A percentile compares a stretch with the other conserved stretches of the same genome.
phyloP scores from a whole-genome alignment of 257 asterid genomes.

The Prunella vulgaris region DNA sequence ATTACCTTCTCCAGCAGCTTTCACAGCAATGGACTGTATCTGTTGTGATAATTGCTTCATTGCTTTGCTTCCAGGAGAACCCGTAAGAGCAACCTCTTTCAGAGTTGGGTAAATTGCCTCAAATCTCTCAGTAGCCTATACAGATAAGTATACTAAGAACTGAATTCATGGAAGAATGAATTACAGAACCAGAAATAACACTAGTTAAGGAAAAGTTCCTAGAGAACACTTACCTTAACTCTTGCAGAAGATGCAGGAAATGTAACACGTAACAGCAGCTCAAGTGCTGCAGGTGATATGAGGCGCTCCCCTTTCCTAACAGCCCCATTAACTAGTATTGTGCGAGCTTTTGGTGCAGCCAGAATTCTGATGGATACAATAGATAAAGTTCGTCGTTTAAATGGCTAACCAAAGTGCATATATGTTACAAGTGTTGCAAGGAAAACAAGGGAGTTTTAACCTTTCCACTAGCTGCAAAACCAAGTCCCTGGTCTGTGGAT shows the following conservation, averaged over 20 bases:
- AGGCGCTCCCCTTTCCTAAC: constrained; percentile 77
- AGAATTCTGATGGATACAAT: constrained; percentile 45
- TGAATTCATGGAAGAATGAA: not conserved
- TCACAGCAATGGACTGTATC: constrained; percentile 47
- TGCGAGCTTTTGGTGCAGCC: constrained; percentile 69
- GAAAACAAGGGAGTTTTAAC: constrained; percentile 28
- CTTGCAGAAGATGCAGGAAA: constrained; percentile 67
- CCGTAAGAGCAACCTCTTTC: constrained; percentile 80
- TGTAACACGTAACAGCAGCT: constrained; percentile 50
- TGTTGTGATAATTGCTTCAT: constrained; percentile 74
- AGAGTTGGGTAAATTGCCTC: constrained; percentile 71
- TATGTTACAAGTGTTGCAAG: not conserved
- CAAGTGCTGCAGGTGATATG: constrained; percentile 70
- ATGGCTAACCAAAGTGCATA: not conserved
- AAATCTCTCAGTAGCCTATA: constrained; percentile 82
- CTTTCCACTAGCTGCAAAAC: constrained; percentile 85
- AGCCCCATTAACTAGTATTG: constrained; percentile 55
- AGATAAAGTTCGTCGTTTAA: not conserved
- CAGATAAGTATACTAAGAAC: not conserved
- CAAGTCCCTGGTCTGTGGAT: constrained; percentile 68
- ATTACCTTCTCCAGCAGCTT: constrained; percentile 72
- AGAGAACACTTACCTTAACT: constrained; percentile 49
- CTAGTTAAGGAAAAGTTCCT: not conserved
- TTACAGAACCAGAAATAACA: not conserved
- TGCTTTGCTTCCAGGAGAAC: constrained; percentile 87